phyloP scores from a whole-genome alignment of 306 rosid genomes.

The Calophaca sinica region DNA sequence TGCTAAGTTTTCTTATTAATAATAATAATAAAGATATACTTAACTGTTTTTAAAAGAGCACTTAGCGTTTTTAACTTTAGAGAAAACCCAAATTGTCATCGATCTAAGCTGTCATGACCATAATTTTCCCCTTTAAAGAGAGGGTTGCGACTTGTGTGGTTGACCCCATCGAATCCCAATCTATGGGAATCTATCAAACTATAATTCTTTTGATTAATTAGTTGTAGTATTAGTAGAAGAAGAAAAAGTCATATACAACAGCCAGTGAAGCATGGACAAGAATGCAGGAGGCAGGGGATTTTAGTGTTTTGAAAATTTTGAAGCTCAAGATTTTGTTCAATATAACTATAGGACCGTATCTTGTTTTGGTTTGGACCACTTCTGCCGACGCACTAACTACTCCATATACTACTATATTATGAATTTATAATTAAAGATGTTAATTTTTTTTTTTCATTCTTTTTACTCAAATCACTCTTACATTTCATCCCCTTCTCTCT shows the following conservation, averaged over 20 bases:
- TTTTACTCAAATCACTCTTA: too few relatives aligned
- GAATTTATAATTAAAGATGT: too few relatives aligned
- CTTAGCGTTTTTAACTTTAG: not conserved
- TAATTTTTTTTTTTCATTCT: too few relatives aligned
- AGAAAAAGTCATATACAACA: constrained; percentile 31
- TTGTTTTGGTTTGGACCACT: constrained; percentile 30
- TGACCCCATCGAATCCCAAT: constrained; percentile 46
- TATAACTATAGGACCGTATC: constrained; percentile 22
- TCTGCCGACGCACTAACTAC: constrained; percentile 14
- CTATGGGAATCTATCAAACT: constrained; percentile 32
- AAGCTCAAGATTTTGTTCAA: constrained; percentile 39
- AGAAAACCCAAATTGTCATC: constrained; percentile 5
- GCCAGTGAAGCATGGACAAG: constrained; percentile 36
- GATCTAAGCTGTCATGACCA: constrained; percentile 51
- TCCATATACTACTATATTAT: too few relatives aligned
- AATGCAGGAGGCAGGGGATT: constrained; percentile 14
- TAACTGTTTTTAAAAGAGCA: not conserved
- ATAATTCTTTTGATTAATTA: constrained; percentile 6
- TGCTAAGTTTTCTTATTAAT: not conserved
- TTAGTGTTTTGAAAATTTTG: constrained; percentile 24
- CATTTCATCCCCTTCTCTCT: too few relatives aligned
- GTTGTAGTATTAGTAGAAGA: not conserved
- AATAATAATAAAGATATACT: not conserved
- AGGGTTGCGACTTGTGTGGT: constrained; percentile 30
- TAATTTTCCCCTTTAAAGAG: constrained; percentile 17